Percentiles rank a stretch among this genome's conserved stretches.
Conservation (phyloP, 495 filamentous ascomycete species). For the Eremomyces bilateralis region DNA sequence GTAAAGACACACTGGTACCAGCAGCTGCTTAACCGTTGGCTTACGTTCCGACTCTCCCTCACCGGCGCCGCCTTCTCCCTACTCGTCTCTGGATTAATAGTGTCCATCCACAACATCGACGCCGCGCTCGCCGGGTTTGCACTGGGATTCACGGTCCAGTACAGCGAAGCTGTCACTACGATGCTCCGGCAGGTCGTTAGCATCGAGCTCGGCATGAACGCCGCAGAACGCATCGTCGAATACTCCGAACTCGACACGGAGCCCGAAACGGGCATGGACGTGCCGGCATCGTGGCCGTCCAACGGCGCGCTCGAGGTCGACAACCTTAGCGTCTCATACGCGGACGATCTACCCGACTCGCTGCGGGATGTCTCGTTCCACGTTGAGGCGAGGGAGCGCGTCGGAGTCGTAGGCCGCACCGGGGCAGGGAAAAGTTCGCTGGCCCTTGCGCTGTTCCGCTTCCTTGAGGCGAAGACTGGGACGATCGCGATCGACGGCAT, state of each 20-base stretch:
- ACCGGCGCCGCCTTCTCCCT: constrained; percentile 49
- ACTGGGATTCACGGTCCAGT: constrained; percentile 35
- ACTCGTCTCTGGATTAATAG: constrained; percentile 40
- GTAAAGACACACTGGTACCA: constrained; percentile 31
- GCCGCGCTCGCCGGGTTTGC: constrained; percentile 67
- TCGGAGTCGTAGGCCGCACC: constrained; percentile 71
- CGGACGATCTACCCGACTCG: constrained; percentile 50
- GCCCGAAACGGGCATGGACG: constrained; percentile 31
- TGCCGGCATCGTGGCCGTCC: constrained; percentile 62
- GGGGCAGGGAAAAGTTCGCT: constrained; percentile 68
- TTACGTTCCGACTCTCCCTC: constrained; percentile 10
- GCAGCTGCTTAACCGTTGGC: constrained; percentile 21
- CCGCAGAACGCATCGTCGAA: constrained; percentile 62
- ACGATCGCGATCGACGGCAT: constrained; percentile 9
- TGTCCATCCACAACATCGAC: constrained; percentile 32
- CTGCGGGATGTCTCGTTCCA: constrained; percentile 53
- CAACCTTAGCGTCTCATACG: constrained; percentile 55
- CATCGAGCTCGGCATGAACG: constrained; percentile 65
- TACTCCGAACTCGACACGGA: constrained; percentile 56
- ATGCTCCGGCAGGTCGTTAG: constrained; percentile 38
- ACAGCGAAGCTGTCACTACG: constrained; percentile 31
- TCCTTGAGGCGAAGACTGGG: constrained; percentile 6
- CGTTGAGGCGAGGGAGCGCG: constrained; percentile 47
- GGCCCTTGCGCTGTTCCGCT: constrained; percentile 8
- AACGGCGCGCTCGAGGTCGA: constrained; percentile 53